These are phyloP conservation scores for Aspergillus nanangensis DNA, from an alignment of 495 filamentous ascomycete species.

Conservation along the genomic window DNA sequence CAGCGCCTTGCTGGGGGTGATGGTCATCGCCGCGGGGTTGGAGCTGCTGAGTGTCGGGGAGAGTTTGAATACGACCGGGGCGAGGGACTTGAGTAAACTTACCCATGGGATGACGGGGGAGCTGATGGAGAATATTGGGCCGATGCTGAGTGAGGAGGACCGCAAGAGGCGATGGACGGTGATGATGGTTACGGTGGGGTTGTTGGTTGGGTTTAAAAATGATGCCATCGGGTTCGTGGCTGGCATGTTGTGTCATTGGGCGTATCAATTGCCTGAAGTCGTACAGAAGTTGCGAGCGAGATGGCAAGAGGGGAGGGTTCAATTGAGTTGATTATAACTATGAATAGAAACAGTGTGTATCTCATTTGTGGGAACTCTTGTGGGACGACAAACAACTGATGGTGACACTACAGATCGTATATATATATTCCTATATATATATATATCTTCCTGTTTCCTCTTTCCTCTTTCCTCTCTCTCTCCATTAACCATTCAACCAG, in stretches of 20 bases:
- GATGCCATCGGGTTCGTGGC: constrained; percentile 82
- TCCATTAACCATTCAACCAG: too few relatives aligned
- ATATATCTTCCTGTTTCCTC: too few relatives aligned
- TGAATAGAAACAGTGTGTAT: too few relatives aligned
- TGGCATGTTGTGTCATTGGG: constrained; percentile 69
- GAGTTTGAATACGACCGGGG: constrained; percentile 65
- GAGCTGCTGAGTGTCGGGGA: constrained; percentile 83
- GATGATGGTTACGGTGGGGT: constrained; percentile 81
- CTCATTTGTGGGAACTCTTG: too few relatives aligned
- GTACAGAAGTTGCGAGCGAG: constrained; percentile 21
- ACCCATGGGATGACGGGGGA: constrained; percentile 29
- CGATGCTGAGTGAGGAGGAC: constrained; percentile 53
- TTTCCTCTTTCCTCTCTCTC: too few relatives aligned
- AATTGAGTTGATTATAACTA: constrained; percentile 12
- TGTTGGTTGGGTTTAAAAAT: constrained; percentile 81
- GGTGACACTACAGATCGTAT: not conserved
- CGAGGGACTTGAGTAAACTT: constrained; percentile 51
- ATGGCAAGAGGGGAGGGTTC: constrained; percentile 24
- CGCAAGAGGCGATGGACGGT: constrained; percentile 71
- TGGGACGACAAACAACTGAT: constrained; percentile 6
- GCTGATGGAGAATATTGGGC: constrained; percentile 30
- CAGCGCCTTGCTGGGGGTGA: constrained; percentile 67
- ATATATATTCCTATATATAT: too few relatives aligned
- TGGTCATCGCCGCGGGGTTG: constrained; percentile 84
- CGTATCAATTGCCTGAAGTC: constrained; percentile 33